Percentiles rank a stretch among this genome's conserved stretches.
These are phyloP conservation scores for Orbilia quercus DNA, from an alignment of 2,329 filamentous ascomycete genomes.

Conservation along the genomic window DNA sequence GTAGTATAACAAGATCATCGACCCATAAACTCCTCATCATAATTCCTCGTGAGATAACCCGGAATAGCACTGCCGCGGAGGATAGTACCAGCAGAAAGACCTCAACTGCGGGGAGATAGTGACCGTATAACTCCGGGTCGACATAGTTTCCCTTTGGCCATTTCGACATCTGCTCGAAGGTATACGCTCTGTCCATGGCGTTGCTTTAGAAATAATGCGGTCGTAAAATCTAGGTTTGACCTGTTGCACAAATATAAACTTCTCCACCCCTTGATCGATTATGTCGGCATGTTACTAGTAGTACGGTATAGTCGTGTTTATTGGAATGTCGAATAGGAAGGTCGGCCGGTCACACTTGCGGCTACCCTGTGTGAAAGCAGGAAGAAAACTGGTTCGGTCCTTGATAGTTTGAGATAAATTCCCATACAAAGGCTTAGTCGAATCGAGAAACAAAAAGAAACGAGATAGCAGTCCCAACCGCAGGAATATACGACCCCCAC, in stretches of 20 bases:
- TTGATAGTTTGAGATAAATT: background rate
- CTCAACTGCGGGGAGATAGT: constrained; percentile 43
- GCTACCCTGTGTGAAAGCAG: constrained; percentile 1
- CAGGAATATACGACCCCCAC: constrained; percentile 19
- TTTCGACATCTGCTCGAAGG: constrained; percentile 33
- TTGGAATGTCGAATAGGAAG: background rate
- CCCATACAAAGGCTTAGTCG: background rate
- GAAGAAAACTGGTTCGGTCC: constrained; percentile 4
- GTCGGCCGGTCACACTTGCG: constrained; percentile 9
- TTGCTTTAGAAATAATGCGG: constrained; percentile 6
- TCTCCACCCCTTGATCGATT: constrained; percentile 10
- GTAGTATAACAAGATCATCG: constrained; percentile 47
- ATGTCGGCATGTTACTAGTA: constrained; percentile 47
- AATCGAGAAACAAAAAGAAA: constrained; percentile 14
- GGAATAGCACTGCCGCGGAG: constrained; percentile 34
- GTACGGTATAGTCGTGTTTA: background rate
- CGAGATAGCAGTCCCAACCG: constrained; percentile 38
- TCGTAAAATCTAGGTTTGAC: background rate
- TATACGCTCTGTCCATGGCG: constrained; percentile 50
- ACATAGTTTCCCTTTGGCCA: constrained; percentile 51
- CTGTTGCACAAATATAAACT: background rate
- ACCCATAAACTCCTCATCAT: constrained; percentile 38
- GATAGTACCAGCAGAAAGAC: constrained; percentile 29
- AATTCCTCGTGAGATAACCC: constrained; percentile 40
- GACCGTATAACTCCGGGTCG: constrained; percentile 44